A percentile compares a stretch with the other conserved stretches of the same genome.
phyloP scores from a whole-genome alignment of 2,329 filamentous ascomycete genomes.

The Fusarium camptoceras region DNA sequence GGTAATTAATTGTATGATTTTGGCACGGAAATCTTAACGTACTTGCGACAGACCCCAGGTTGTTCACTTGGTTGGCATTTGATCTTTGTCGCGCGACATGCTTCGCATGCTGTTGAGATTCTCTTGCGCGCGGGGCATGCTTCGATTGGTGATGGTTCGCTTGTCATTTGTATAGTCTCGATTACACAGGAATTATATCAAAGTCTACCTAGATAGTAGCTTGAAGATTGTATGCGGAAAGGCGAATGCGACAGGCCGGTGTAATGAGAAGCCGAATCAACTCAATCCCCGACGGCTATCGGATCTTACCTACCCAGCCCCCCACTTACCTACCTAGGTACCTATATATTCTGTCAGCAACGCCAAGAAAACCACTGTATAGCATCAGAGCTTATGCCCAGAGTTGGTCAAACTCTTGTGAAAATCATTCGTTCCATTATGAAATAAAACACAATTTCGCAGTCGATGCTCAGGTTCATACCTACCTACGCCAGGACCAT shows the following conservation, averaged over 20 bases:
- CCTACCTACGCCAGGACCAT: not conserved
- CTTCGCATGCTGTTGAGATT: slow-evolving; percentile 62
- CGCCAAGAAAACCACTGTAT: not conserved
- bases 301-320: slow-evolving; percentile 22
- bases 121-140: slow-evolving; percentile 42
- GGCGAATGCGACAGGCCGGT: slow-evolving; percentile 5
- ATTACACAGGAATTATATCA: not conserved
- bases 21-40: slow-evolving; percentile 26
- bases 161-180: slow-evolving; percentile 17
- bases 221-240: not conserved
- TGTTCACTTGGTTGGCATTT: slow-evolving; percentile 63
- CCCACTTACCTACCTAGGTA: not conserved
- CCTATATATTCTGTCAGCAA: slow-evolving; percentile 1
- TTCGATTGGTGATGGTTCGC: slow-evolving; percentile 24
- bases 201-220: not conserved
- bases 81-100: slow-evolving; percentile 65
- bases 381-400: not conserved
- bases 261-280: slow-evolving; percentile 32
- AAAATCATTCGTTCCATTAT: not conserved
- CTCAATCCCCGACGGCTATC: slow-evolving; percentile 32
- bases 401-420: not conserved
- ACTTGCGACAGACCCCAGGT: slow-evolving; percentile 65
- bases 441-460: not conserved
- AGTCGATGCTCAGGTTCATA: not conserved
- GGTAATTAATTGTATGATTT: not conserved